Conservation (phyloP, 805 yeast species). For the Pichia eremophila region DNA sequence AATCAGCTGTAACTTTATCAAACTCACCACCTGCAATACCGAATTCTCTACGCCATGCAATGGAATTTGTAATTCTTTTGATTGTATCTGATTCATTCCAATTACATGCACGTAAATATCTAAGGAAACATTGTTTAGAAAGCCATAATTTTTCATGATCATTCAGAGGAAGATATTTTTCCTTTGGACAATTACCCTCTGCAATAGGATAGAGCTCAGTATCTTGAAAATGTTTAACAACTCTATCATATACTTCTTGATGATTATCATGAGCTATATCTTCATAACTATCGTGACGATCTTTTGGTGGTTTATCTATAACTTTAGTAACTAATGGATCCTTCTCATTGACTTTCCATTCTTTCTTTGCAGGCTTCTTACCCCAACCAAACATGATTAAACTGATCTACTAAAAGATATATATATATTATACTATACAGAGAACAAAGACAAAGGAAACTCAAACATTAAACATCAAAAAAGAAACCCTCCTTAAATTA, state of each 20-base stretch:
- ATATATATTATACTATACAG: neutral
- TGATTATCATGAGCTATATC: conserved; percentile 41
- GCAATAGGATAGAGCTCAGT: conserved; percentile 39
- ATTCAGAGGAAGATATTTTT: conserved; percentile 29
- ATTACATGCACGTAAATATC: conserved; percentile 88
- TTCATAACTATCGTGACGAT: conserved; percentile 30
- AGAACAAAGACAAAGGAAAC: neutral
- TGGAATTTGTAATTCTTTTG: conserved; percentile 60
- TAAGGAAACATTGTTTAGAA: conserved; percentile 76
- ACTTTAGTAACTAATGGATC: conserved; percentile 30
- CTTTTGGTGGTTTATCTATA: conserved; percentile 41
- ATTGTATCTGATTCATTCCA: conserved; percentile 70
- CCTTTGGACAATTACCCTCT: conserved; percentile 32
- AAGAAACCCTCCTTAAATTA: neutral
- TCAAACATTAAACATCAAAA: neutral
- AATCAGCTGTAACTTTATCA: conserved; percentile 41
- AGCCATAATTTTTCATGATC: conserved; percentile 78
- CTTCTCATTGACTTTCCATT: conserved; percentile 21
- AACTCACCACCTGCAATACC: conserved; percentile 53
- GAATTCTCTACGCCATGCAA: conserved; percentile 91
- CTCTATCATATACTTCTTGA: conserved; percentile 43
- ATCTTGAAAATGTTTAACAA: conserved; percentile 49
- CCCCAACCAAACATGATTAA: conserved; percentile 24
- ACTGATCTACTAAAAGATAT: neutral
- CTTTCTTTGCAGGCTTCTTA: conserved; percentile 13